These are phyloP conservation scores for Marasmius oreades DNA, from an alignment of 1,284 basidiomycete species.

Conservation along the genomic window DNA sequence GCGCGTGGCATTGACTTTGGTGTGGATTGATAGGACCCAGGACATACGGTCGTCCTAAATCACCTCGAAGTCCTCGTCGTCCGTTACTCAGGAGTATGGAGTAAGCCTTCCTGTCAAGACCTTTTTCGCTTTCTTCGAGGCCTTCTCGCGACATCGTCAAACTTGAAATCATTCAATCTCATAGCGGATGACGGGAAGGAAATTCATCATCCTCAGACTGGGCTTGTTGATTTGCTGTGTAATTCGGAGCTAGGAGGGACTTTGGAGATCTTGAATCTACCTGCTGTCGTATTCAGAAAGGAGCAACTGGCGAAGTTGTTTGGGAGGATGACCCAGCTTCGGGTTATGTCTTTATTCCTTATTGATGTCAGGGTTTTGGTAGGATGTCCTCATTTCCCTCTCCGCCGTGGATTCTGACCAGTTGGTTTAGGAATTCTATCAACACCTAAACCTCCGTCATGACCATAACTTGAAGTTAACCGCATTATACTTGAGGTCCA, in stretches of 20 bases:
- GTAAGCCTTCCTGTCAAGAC: constrained; percentile 6
- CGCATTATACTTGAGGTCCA: constrained; percentile 10
- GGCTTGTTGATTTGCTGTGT: constrained; percentile 1
- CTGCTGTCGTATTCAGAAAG: constrained; percentile 5
- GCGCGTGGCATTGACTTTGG: neutral
- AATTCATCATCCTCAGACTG: constrained; percentile 4
- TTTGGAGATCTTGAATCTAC: constrained; percentile 10
- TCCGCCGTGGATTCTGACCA: neutral
- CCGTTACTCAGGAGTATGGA: constrained; percentile 9
- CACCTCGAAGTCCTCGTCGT: constrained; percentile 7
- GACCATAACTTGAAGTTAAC: neutral
- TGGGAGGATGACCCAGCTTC: neutral
- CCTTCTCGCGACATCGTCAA: neutral
- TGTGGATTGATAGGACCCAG: neutral
- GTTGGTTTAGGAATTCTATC: neutral
- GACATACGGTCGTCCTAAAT: neutral
- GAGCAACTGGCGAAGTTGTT: constrained; percentile 7
- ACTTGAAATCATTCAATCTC: constrained; percentile 3
- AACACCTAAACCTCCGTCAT: neutral
- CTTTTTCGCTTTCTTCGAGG: constrained; percentile 7
- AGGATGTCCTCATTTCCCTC: neutral
- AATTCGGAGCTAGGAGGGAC: neutral
- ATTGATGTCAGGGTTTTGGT: constrained; percentile 10
- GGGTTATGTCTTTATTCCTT: constrained; percentile 8
- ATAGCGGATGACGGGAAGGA: constrained; percentile 9